Evolutionary conservation across 352 stramenopile genomes (phyloP).

Genomic region (Phytophthora podocarpi): DNA sequence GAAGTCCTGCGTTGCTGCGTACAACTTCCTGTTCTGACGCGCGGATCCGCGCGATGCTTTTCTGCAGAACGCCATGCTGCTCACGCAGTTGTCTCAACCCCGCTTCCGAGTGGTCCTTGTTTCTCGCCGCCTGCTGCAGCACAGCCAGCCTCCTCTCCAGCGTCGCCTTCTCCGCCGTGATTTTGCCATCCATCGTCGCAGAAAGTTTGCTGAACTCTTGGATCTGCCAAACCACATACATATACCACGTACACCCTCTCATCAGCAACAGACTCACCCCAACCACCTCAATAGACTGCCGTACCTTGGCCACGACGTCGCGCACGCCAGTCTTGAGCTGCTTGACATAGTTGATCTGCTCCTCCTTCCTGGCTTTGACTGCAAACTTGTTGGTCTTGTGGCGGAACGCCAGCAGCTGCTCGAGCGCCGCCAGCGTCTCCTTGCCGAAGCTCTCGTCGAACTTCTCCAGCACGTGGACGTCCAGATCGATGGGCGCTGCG

Average conservation of each 20-base stretch:
- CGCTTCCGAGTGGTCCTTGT: slow-evolving; percentile 41
- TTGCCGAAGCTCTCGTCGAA: slow-evolving; percentile 42
- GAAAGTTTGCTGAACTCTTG: slow-evolving; percentile 38
- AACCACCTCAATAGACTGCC: not conserved
- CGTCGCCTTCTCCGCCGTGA: slow-evolving; percentile 35
- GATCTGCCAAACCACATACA: slow-evolving; percentile 30
- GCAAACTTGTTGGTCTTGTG: slow-evolving; percentile 77
- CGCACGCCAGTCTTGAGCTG: slow-evolving; percentile 54
- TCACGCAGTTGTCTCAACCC: slow-evolving; percentile 44
- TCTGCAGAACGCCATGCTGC: slow-evolving; percentile 38
- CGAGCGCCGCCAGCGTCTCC: slow-evolving; percentile 43
- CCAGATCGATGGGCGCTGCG: slow-evolving; percentile 4
- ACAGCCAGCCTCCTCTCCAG: slow-evolving; percentile 43
- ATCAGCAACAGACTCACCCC: not conserved
- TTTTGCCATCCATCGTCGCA: slow-evolving; percentile 40
- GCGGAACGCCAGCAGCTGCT: slow-evolving; percentile 60
- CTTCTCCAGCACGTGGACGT: slow-evolving; percentile 38
- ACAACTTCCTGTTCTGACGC: slow-evolving; percentile 44
- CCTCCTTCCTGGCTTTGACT: slow-evolving; percentile 58
- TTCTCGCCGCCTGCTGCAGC: slow-evolving; percentile 41
- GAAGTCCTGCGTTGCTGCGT: slow-evolving; percentile 35
- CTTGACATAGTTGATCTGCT: slow-evolving; percentile 60
- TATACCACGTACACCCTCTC: slow-evolving; percentile 1
- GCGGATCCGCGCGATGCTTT: slow-evolving; percentile 35
- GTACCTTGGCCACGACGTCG: slow-evolving; percentile 43